Base-by-base conservation (phyloP, 2,329 filamentous ascomycete genomes). In the Colletotrichum higginsianum region DNA sequence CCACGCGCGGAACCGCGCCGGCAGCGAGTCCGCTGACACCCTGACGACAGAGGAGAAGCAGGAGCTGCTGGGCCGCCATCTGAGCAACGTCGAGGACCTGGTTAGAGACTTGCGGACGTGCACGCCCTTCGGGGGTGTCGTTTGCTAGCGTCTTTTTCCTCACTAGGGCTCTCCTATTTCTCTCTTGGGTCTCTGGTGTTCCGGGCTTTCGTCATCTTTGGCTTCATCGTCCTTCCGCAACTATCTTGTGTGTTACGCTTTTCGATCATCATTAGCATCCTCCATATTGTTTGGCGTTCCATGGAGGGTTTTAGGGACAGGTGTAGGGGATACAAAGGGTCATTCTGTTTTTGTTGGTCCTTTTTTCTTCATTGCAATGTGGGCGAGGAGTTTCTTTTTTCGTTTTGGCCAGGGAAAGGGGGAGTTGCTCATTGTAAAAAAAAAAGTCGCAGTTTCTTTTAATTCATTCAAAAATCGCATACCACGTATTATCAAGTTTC, bases 61-160 rank as follows among this genome's bases (percentile, higher is more conserved):
- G 83, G 87, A 87, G 61, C 83, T 97, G 80, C 84, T 97, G 49
- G 93, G 92, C 53, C 87, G 90, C 75, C 94, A 96, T 80, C 85
- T 97, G 78, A 92, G 88, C 80, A 96, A 93, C 78, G 94, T 97
- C 35, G 93, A 95, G 74, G 94, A 95, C 76, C 86, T 97, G 71
- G 94, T 97, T 65, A 91, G 93, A 79, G 94, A 98, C 81, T 83
- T 98, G 76, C 90, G 92, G 75, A 94, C 94, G 79, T 93, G 90
- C 75, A 91, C 92, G 57, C 92, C 94, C 0, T 94, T 94, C 83
- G 91, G 90, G 7, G 87, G 91, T 7, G 88, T 86, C 7, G 81
- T 90, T 68, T 86, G 83, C 73, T 89, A 63, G 71, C 70, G 61
- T 38, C 62, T 44, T 23, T 58, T 42, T n/a, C 23, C 35, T 44